These are phyloP conservation scores for Hirschioporus abietinus DNA, from an alignment of 768 basidiomycete genomes.

Conservation along the genomic window DNA sequence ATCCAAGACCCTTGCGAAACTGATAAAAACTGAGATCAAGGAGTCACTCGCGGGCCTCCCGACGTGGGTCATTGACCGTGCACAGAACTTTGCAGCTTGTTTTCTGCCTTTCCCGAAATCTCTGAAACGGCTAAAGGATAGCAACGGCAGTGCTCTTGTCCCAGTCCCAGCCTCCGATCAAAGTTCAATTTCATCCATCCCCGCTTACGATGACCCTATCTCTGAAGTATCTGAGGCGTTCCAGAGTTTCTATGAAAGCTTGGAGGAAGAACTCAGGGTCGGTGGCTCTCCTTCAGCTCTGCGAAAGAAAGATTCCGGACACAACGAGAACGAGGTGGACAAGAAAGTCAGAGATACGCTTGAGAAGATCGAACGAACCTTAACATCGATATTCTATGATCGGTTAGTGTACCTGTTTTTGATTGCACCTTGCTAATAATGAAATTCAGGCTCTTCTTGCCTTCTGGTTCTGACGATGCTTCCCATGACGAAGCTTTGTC, in stretches of 20 bases:
- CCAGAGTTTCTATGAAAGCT: slow-evolving; percentile 63
- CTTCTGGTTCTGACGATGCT: slow-evolving; percentile 66
- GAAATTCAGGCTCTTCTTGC: slow-evolving; percentile 64
- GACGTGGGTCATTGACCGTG: slow-evolving; percentile 56
- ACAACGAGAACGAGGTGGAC: slow-evolving; percentile 25
- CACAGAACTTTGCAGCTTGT: slow-evolving; percentile 47
- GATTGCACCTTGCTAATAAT: neutral
- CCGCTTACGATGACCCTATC: slow-evolving; percentile 10
- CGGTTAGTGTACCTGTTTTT: slow-evolving; percentile 35
- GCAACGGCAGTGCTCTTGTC: slow-evolving; percentile 3
- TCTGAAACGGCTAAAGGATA: slow-evolving; percentile 8
- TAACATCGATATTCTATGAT: slow-evolving; percentile 81
- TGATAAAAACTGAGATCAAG: slow-evolving; percentile 53
- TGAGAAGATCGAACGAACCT: slow-evolving; percentile 65
- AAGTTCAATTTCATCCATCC: neutral
- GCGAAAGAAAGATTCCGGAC: slow-evolving; percentile 14
- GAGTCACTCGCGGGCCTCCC: slow-evolving; percentile 36
- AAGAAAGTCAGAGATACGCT: slow-evolving; percentile 39
- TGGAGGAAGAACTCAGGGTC: slow-evolving; percentile 60
- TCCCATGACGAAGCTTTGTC: slow-evolving; percentile 89
- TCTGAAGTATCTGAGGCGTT: slow-evolving; percentile 51
- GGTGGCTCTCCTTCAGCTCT: slow-evolving; percentile 28
- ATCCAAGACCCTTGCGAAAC: slow-evolving; percentile 45
- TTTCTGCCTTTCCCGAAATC: slow-evolving; percentile 55
- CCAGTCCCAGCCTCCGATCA: neutral